Base-by-base conservation (phyloP, 495 filamentous ascomycete species). In the Diplogelasinospora grovesii region DNA sequence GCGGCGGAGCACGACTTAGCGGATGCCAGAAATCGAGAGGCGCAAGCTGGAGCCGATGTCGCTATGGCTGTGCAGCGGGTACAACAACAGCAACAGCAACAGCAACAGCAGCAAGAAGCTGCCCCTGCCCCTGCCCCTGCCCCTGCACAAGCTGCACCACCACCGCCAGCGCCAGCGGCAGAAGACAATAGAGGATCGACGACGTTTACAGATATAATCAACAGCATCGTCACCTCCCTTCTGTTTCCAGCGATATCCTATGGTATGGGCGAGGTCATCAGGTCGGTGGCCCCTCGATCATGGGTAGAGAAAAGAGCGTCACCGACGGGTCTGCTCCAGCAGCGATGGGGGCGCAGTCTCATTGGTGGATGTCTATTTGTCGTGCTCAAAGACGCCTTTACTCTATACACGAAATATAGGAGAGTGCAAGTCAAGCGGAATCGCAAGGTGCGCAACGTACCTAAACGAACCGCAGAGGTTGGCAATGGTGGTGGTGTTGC, bases 351-450 rank as follows among this genome's bases (percentile, higher is more conserved):
- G 6, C 72, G 86, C 35, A 92, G 82, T 48, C 67, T 92, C 2
- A 71, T 85, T 5, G 86, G 86, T 9, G 86, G 86, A 0, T 90
- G 85, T 57, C 65, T 86, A 30, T 89, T 85, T 48, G 79, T 89
- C 31, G 74, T 89, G 15, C 54, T 89, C 5, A 85, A 82, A 50
- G 86, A 94, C 58, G 81, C 77, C 4, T 63, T 89, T 37, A 64
- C 79, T 47, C 67, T 92, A 5, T 92, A 87, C 56, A 77, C 78
- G 34, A 77, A 83, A 49, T 89, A 84, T 68, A 76, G 76, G 53
- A 63, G 78, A 48, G 86, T 83, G 23, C 75, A 82, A 60, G 78
- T 78, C 38, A 79, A 83, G 63, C 64, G 72, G 35, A 69, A 74
- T 31, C 67, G 86, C 56, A 76, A 69, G 57, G 71, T 93, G 20